A percentile compares a stretch with the other conserved stretches of the same genome.
phyloP scores from a whole-genome alignment of 768 basidiomycete genomes.

The Rossbeevera mucosa region DNA sequence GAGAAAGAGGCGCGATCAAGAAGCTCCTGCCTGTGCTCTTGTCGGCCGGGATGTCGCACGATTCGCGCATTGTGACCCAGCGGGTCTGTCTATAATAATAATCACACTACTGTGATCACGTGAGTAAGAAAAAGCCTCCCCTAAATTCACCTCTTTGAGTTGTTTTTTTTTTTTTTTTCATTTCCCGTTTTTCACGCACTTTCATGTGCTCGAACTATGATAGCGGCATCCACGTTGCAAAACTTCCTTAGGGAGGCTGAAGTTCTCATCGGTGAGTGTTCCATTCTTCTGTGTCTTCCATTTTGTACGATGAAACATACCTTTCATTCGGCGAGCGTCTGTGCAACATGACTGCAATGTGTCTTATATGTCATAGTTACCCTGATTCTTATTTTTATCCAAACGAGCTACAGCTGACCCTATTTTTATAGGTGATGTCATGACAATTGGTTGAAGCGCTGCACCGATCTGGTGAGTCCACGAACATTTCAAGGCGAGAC shows the following conservation, averaged over 20 bases:
- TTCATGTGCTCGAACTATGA: background rate
- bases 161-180: no score
- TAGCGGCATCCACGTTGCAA: background rate
- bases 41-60: no score
- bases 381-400: slow-evolving; percentile 49
- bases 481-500: slow-evolving; percentile 2
- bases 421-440: background rate
- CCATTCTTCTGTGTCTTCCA: background rate
- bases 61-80: no score
- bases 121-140: no score
- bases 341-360: slow-evolving; percentile 46
- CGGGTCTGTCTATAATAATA: no score
- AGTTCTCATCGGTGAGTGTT: slow-evolving; percentile 6
- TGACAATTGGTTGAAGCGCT: background rate
- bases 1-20: no score
- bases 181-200: background rate
- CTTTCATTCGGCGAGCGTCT: slow-evolving; percentile 44
- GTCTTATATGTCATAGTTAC: slow-evolving; percentile 85
- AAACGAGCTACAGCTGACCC: slow-evolving; percentile 7
- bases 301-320: slow-evolving; percentile 51
- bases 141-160: no score
- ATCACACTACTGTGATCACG: no score
- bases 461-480: slow-evolving; percentile 8
- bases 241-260: background rate
- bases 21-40: no score